phyloP scores from a whole-genome alignment of 176 grass and related monocot species.

The Otatea glauca region DNA sequence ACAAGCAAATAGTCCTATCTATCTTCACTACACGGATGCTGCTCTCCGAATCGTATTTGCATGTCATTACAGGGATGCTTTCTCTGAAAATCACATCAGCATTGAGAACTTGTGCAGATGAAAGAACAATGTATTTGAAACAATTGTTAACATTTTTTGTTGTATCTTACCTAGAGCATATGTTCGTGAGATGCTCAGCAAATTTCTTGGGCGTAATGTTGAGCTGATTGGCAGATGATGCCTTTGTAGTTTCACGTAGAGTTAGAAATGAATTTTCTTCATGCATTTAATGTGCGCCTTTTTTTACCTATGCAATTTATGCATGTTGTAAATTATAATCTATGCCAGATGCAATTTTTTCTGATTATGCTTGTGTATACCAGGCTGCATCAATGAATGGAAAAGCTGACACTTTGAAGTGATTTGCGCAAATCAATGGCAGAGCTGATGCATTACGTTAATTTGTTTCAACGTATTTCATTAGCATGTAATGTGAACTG shows the following conservation, averaged over 20 bases:
- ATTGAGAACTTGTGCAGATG: constrained; percentile 18
- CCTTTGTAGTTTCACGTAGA: constrained; percentile 1
- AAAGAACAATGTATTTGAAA: constrained; percentile 29
- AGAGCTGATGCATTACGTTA: not conserved
- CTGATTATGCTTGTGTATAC: not conserved
- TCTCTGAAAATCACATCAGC: constrained; percentile 29
- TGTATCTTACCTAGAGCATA: constrained; percentile 34
- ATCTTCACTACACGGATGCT: not conserved
- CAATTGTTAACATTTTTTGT: constrained; percentile 31
- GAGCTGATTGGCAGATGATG: constrained; percentile 1
- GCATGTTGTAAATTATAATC: not conserved
- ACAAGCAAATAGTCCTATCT: constrained; percentile 1
- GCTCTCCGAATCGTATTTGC: not conserved
- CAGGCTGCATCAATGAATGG: not conserved
- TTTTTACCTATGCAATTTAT: constrained; percentile 1
- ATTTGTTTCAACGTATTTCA: not conserved
- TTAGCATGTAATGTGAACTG: not conserved
- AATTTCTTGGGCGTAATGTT: constrained; percentile 3
- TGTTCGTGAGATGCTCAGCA: constrained; percentile 7
- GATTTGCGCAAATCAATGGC: not conserved
- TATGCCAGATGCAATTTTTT: not conserved
- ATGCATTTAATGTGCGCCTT: too few relatives aligned
- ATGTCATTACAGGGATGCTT: constrained; percentile 12
- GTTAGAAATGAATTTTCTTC: not conserved
- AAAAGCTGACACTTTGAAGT: not conserved